A percentile compares a stretch with the other conserved stretches of the same genome.
phyloP scores from a whole-genome alignment of 495 filamentous ascomycete genomes.

The Neurospora sp. region DNA sequence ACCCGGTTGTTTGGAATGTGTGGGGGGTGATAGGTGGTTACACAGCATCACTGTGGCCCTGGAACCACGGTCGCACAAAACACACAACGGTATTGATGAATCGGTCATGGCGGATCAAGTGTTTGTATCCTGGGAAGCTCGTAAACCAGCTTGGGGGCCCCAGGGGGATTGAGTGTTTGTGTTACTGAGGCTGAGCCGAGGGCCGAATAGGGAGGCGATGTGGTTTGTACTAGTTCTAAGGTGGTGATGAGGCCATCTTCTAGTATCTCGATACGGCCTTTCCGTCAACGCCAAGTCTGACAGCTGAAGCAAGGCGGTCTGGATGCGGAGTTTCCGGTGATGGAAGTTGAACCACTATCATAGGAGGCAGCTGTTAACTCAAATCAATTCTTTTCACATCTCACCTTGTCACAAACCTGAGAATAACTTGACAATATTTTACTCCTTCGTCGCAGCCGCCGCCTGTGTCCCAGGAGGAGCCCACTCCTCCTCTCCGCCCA shows the following conservation, averaged over 20 bases:
- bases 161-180: not conserved
- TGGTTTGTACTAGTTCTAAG: not conserved
- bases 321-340: not conserved
- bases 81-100: not conserved
- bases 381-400: not conserved
- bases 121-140: not conserved
- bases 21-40: not conserved
- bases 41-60: not conserved
- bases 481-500: constrained; percentile 23
- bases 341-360: not conserved
- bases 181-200: not conserved
- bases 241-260: not conserved
- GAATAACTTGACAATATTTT: not conserved
- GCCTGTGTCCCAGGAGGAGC: not conserved
- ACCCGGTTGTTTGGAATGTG: not conserved
- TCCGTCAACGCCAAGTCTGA: not conserved
- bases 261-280: not conserved
- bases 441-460: not conserved
- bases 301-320: not conserved
- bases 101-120: not conserved
- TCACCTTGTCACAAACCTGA: not conserved
- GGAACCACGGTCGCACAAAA: not conserved
- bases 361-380: not conserved
- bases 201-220: not conserved
- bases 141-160: not conserved